Conservation (phyloP, 2,329 filamentous ascomycete genomes). For the Arthrobotrys pseudoclavata region DNA sequence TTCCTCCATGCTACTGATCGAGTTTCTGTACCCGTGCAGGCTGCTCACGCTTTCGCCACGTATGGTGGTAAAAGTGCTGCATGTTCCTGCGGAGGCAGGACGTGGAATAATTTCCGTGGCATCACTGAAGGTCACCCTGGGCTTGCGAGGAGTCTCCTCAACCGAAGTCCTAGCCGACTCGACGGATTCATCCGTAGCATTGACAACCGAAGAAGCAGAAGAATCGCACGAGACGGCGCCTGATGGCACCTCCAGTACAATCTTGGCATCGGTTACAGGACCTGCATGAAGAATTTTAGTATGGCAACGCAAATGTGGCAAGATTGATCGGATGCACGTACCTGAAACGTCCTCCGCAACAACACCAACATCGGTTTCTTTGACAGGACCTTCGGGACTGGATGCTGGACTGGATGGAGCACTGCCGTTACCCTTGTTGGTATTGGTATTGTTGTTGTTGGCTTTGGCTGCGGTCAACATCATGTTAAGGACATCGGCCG, state of each 20-base stretch:
- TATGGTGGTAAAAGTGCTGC: slow-evolving; percentile 79
- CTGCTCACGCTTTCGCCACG: slow-evolving; percentile 86
- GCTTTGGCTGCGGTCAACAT: slow-evolving; percentile 59
- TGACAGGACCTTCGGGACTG: slow-evolving; percentile 39
- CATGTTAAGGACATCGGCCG: slow-evolving; percentile 54
- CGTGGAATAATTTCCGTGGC: slow-evolving; percentile 85
- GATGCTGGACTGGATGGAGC: slow-evolving; percentile 48
- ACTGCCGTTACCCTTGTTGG: slow-evolving; percentile 47
- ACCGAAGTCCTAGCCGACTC: slow-evolving; percentile 57
- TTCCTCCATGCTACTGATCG: slow-evolving; percentile 61
- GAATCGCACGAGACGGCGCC: slow-evolving; percentile 42
- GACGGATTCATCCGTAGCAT: slow-evolving; percentile 45
- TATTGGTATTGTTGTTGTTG: slow-evolving; percentile 52
- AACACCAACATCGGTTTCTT: slow-evolving; percentile 47
- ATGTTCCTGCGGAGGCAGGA: slow-evolving; percentile 86
- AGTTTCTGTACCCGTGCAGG: slow-evolving; percentile 66
- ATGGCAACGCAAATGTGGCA: slow-evolving; percentile 52
- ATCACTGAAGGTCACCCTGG: slow-evolving; percentile 85
- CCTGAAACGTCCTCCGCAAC: slow-evolving; percentile 47
- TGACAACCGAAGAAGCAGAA: slow-evolving; percentile 52
- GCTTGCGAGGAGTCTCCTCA: slow-evolving; percentile 63
- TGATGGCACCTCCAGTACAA: slow-evolving; percentile 40
- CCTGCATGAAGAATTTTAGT: slow-evolving; percentile 47
- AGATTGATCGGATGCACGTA: slow-evolving; percentile 36
- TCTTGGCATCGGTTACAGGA: slow-evolving; percentile 46